Evolutionary conservation across 2,329 filamentous ascomycete genomes (phyloP), one percentile per base, ranked within the genome.

Genomic region (Monilinia fructigena): DNA sequence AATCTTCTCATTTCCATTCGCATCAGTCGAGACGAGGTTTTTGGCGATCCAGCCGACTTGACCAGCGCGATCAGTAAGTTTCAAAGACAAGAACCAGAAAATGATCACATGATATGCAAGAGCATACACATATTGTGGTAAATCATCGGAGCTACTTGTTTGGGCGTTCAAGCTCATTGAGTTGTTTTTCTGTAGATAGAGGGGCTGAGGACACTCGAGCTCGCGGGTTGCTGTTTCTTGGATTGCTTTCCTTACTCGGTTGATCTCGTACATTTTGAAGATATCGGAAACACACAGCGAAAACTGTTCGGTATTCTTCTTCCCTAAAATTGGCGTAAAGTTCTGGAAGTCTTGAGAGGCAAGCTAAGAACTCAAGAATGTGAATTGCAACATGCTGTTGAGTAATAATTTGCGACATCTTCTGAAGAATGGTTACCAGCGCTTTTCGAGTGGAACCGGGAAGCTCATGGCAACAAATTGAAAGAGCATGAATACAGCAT

Each of bases 351-450:
- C 94, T 89, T 63, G 93, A 93, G 38, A 99, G 83, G 60, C 92
- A 89, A 12, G 92, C 91, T n/a, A 99, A 81, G 74, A 99, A 98
- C 75, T 99, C 95, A 60, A 99, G 82, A 68, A 99, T 96, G 75
- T 99, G 95, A 68, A 97, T 90, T 12, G 94, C 93, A 47, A 97
- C 90, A 66, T 93, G 87, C 8, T 92, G 89, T 74, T 97, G 93
- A 0, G 95, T 98, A 74, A 99, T 96, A 74, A 97, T 96, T 72
- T 93, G 92, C 1, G 93, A 90, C 91, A 99, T 96, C 76, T 92
- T 94, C 74, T 93, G 90, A 65, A 99, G 82, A 71, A 98, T 92
- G 55, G 88, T 90, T 55, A 94, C 90, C 68, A 98, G 82, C 26
- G 88, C 89, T 75, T 94, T 96, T 75, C 90, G 92, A 62, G 93